phyloP scores from a whole-genome alignment of 768 basidiomycete genomes.

The Leccinum ochraceum region DNA sequence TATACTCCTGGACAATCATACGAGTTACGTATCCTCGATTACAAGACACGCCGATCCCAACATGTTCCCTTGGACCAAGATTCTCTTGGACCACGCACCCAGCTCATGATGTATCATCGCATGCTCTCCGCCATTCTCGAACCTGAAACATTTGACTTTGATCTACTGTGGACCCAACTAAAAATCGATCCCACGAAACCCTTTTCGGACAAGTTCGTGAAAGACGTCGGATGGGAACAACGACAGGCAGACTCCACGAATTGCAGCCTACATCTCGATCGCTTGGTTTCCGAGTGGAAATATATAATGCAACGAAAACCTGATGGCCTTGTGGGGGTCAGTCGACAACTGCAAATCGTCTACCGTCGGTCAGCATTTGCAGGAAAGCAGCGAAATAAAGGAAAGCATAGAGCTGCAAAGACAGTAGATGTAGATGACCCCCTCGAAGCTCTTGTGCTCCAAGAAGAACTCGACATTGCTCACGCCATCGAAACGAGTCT shows the following conservation, averaged over 20 bases:
- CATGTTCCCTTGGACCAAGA: slow-evolving; percentile 60
- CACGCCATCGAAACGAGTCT: slow-evolving; percentile 51
- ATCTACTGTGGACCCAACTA: slow-evolving; percentile 50
- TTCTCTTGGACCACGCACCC: slow-evolving; percentile 57
- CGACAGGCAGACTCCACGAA: slow-evolving; percentile 22
- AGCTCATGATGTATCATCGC: slow-evolving; percentile 77
- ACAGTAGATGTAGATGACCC: slow-evolving; percentile 10
- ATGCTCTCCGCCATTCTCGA: slow-evolving; percentile 57
- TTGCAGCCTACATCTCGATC: slow-evolving; percentile 30
- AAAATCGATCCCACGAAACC: slow-evolving; percentile 41
- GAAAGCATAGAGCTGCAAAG: slow-evolving; percentile 5
- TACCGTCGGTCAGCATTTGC: slow-evolving; percentile 35
- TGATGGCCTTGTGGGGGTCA: slow-evolving; percentile 32
- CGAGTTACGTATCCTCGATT: slow-evolving; percentile 57
- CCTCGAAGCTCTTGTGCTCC: slow-evolving; percentile 18
- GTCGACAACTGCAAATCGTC: slow-evolving; percentile 39
- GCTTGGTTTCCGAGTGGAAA: slow-evolving; percentile 36
- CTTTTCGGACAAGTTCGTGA: slow-evolving; percentile 55
- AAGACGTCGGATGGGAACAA: slow-evolving; percentile 23
- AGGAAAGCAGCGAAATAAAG: slow-evolving; percentile 1
- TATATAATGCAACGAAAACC: slow-evolving; percentile 21
- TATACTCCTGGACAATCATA: slow-evolving; percentile 5
- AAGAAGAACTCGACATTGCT: slow-evolving; percentile 46
- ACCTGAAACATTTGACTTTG: slow-evolving; percentile 49
- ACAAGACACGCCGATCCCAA: slow-evolving; percentile 60